phyloP scores from a whole-genome alignment of 805 yeast genomes.

The Huiozyma sinensis region DNA sequence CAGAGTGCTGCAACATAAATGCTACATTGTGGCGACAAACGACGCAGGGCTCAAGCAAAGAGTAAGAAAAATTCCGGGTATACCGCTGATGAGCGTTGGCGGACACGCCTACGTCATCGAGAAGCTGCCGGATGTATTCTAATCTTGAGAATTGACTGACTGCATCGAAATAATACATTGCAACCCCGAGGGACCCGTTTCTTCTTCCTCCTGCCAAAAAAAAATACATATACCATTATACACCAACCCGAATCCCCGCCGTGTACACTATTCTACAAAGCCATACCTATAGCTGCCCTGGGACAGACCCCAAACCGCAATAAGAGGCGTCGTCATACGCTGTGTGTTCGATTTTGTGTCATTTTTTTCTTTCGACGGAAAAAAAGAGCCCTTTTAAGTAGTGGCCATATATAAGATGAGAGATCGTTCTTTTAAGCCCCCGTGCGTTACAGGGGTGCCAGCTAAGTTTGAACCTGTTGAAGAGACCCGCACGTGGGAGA shows the following conservation, averaged over 20 bases:
- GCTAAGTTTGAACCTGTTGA: too few species aligned
- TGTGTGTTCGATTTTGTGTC: too few species aligned
- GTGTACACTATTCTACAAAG: too few species aligned
- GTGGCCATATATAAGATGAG: too few species aligned
- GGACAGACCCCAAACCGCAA: too few species aligned
- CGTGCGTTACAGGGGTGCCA: too few species aligned
- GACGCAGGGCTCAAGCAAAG: constrained; percentile 95
- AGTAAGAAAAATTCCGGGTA: constrained; percentile 92
- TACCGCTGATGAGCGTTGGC: constrained; percentile 95
- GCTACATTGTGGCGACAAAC: constrained; percentile 94
- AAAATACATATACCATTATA: background rate
- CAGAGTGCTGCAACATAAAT: constrained; percentile 90
- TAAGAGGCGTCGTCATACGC: too few species aligned
- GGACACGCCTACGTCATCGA: constrained; percentile 87
- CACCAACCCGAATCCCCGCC: background rate
- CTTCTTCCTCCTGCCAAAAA: background rate
- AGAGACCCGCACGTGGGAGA: too few species aligned
- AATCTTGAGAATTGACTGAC: constrained; percentile 2
- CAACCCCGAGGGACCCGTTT: background rate
- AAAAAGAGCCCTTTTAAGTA: too few species aligned
- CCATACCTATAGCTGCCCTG: too few species aligned
- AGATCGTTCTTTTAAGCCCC: too few species aligned
- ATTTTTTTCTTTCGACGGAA: too few species aligned
- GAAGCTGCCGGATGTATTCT: constrained; percentile 89
- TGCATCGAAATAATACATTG: background rate